A percentile compares a stretch with the other conserved stretches of the same genome.
Evolutionary conservation across 148 eudicot genomes (phyloP).

Genomic region (Cornus kousa): DNA sequence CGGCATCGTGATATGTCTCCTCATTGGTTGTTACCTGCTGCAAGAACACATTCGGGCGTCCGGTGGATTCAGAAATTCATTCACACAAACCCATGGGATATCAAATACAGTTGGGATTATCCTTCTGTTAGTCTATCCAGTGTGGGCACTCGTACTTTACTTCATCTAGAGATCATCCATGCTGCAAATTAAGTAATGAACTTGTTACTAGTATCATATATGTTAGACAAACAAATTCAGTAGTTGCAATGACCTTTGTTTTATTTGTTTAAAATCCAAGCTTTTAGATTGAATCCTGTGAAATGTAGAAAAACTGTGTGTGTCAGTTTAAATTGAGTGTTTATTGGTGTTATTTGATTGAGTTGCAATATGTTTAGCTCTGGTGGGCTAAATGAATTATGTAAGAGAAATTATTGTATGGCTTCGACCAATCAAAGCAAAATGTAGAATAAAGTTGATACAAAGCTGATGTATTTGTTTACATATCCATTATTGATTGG

Average conservation of each 20-base stretch:
- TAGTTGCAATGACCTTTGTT: background rate
- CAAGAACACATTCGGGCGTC: constrained; percentile 87
- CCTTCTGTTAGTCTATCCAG: constrained; percentile 65
- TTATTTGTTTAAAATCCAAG: no score
- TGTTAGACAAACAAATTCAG: background rate
- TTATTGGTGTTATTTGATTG: background rate
- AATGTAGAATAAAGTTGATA: no score
- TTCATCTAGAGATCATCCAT: constrained; percentile 18
- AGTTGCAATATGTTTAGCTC: background rate
- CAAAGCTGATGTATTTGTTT: no score
- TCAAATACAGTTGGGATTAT: constrained; percentile 83
- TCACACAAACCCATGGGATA: constrained; percentile 71
- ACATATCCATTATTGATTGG: no score
- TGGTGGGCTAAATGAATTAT: no score
- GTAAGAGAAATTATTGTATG: no score
- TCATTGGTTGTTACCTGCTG: constrained; percentile 75
- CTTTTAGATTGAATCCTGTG: background rate
- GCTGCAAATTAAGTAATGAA: background rate
- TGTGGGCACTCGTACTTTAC: constrained; percentile 60
- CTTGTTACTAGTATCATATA: background rate
- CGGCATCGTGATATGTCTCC: constrained; percentile 51
- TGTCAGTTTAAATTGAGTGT: background rate
- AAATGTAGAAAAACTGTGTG: no score
- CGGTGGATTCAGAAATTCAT: constrained; percentile 77
- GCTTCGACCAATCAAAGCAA: no score